Percentiles rank a stretch among this genome's conserved stretches.
These are phyloP conservation scores for Vicia villosa DNA, from an alignment of 306 rosid species.

Conservation along the genomic window DNA sequence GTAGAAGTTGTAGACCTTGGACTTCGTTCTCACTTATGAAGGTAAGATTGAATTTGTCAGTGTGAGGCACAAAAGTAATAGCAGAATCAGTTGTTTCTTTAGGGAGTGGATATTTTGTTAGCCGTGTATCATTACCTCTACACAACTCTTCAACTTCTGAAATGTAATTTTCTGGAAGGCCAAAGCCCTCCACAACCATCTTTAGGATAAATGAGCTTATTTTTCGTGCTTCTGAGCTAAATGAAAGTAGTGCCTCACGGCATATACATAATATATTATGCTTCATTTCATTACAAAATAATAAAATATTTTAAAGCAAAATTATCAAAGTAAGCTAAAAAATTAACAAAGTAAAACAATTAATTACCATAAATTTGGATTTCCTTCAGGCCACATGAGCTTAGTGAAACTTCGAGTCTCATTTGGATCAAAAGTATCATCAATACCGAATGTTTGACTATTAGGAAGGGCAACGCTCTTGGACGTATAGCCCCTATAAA, in stretches of 20 bases:
- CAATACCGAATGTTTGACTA: too few species aligned
- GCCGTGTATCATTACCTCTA: too few species aligned
- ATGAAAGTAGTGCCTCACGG: constrained; percentile 43
- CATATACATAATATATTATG: not conserved
- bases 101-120: too few species aligned
- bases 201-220: constrained; percentile 34
- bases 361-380: constrained; percentile 47
- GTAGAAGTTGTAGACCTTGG: not conserved
- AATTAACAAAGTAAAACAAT: not conserved
- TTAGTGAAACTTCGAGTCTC: constrained; percentile 38
- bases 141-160: too few species aligned
- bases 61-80: too few species aligned
- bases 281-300: too few species aligned
- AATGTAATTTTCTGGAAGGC: constrained; percentile 35
- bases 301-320: too few species aligned
- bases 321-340: too few species aligned
- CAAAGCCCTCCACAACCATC: constrained; percentile 52
- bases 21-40: not conserved
- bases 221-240: constrained; percentile 43
- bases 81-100: too few species aligned
- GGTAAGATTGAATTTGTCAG: not conserved
- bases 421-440: too few species aligned
- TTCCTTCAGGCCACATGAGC: constrained; percentile 66
- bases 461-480: too few species aligned
- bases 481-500: too few species aligned